Evolutionary conservation across 2,329 filamentous ascomycete genomes (phyloP).

Genomic region (Aspergillus caelatus): DNA sequence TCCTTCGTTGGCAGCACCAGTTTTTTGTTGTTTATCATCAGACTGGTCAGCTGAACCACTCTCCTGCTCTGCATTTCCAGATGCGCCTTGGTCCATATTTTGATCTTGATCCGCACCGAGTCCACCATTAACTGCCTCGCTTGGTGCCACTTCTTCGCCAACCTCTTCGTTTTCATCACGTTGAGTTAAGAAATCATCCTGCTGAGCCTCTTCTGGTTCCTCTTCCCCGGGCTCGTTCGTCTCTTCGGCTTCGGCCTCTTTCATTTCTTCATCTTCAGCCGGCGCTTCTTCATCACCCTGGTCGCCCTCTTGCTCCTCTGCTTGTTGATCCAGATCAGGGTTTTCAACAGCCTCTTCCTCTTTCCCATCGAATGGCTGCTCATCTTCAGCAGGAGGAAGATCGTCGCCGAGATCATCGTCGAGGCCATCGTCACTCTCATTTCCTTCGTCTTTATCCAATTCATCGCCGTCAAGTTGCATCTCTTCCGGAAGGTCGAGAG

Average conservation of each 20-base stretch:
- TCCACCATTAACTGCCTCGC: conserved; percentile 44
- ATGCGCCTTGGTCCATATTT: conserved; percentile 50
- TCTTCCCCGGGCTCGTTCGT: conserved; percentile 39
- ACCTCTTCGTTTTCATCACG: conserved; percentile 55
- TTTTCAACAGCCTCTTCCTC: conserved; percentile 34
- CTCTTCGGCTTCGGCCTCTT: conserved; percentile 49
- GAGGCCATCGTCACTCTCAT: conserved; percentile 44
- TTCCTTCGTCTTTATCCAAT: conserved; percentile 56
- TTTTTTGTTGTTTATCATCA: conserved; percentile 50
- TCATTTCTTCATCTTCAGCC: conserved; percentile 41
- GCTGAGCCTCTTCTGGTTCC: conserved; percentile 57
- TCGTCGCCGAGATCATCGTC: conserved; percentile 39
- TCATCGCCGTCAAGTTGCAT: conserved; percentile 77
- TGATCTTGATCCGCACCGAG: conserved; percentile 44
- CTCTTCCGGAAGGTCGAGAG: conserved; percentile 82
- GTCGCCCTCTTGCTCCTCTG: conserved; percentile 33
- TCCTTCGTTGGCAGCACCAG: conserved; percentile 44
- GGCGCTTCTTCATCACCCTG: conserved; percentile 46
- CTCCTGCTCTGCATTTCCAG: conserved; percentile 46
- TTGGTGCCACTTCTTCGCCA: conserved; percentile 55
- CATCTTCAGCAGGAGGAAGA: conserved; percentile 42
- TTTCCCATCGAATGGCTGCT: conserved; percentile 35
- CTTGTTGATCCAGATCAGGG: conserved; percentile 31
- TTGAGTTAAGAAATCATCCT: conserved; percentile 49
- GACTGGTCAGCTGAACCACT: conserved; percentile 49